These are phyloP conservation scores for Blastomyces parvus DNA, from an alignment of 2,329 filamentous ascomycete species.

Conservation along the genomic window DNA sequence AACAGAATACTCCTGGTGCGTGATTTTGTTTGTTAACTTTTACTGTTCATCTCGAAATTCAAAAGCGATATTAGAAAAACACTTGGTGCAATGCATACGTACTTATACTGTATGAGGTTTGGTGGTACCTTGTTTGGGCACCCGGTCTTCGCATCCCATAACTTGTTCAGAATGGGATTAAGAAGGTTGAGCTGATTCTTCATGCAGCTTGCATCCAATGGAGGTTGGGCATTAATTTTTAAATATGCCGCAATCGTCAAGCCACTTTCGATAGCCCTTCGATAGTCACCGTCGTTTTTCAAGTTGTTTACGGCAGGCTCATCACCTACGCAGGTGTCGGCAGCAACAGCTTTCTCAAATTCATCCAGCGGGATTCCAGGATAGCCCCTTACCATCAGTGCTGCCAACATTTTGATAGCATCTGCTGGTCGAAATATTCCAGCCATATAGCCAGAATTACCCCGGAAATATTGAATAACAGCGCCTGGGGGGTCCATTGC, in stretches of 20 bases:
- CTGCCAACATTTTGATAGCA: neutral
- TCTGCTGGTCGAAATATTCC: neutral
- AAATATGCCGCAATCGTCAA: neutral
- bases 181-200: neutral
- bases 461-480: too few relatives aligned
- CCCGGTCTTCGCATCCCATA: neutral
- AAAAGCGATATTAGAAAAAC: neutral
- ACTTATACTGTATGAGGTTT: neutral
- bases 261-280: neutral
- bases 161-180: neutral
- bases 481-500: neutral
- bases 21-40: neutral
- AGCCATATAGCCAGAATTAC: neutral
- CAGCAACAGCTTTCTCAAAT: neutral
- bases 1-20: neutral
- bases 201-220: neutral
- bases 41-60: neutral
- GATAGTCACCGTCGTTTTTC: neutral
- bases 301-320: neutral
- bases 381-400: neutral
- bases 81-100: neutral
- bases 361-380: neutral
- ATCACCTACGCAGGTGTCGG: neutral
- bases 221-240: neutral
- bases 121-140: neutral